Evolutionary conservation across 2,329 filamentous ascomycete genomes (phyloP).

Genomic region (Spiromastix sp.): DNA sequence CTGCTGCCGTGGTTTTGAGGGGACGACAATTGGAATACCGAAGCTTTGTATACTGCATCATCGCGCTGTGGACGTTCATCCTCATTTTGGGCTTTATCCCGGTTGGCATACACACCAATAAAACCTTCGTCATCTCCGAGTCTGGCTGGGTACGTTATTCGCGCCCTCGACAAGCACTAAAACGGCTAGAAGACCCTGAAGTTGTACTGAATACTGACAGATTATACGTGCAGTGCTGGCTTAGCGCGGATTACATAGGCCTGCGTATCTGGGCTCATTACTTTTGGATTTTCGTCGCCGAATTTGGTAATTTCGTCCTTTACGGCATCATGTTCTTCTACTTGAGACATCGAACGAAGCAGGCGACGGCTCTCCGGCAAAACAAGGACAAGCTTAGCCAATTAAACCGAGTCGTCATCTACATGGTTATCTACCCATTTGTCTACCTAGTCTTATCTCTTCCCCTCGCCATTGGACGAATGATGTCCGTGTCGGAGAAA

Average conservation of each 20-base stretch:
- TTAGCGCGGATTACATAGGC: constrained; percentile 29
- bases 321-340: constrained; percentile 41
- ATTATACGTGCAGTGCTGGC: constrained; percentile 41
- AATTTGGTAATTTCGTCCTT: constrained; percentile 40
- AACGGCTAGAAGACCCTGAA: no score
- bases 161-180: no score
- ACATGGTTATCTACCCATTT: constrained; percentile 37
- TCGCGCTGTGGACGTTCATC: constrained; percentile 36
- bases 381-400: constrained; percentile 7
- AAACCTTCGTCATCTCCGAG: no score
- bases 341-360: constrained; percentile 34
- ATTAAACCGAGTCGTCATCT: constrained; percentile 29
- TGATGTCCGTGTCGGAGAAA: constrained; percentile 26
- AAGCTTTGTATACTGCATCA: constrained; percentile 35
- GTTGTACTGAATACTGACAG: constrained; percentile 5
- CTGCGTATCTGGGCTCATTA: constrained; percentile 42
- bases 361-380: constrained; percentile 22
- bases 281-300: constrained; percentile 43
- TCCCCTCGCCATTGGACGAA: constrained; percentile 44
- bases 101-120: no score
- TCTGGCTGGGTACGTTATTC: no score
- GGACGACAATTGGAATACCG: constrained; percentile 35
- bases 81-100: constrained; percentile 29
- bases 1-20: constrained; percentile 38
- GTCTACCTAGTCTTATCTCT: constrained; percentile 53